These are phyloP conservation scores for Penicillium sp. DNA, from an alignment of 2,329 filamentous ascomycete species.

Conservation along the genomic window DNA sequence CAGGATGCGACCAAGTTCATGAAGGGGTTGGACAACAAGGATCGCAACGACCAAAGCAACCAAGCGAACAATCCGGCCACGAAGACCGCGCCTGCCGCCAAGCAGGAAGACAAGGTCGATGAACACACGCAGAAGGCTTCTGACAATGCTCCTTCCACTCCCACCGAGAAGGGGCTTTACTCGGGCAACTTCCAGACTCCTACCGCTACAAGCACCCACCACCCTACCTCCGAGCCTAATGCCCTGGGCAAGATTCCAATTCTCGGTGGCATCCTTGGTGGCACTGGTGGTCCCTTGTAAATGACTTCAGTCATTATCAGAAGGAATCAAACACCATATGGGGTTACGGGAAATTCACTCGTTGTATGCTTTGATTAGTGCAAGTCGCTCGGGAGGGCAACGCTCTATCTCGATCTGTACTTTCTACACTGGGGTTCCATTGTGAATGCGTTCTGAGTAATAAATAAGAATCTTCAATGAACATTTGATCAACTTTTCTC, in stretches of 20 bases:
- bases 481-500: not conserved
- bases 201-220: slow-evolving; percentile 14
- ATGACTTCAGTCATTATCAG: not conserved
- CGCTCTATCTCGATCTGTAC: not conserved
- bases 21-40: slow-evolving; percentile 14
- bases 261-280: slow-evolving; percentile 25
- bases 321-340: not conserved
- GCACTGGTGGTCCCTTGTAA: slow-evolving; percentile 18
- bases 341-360: not conserved
- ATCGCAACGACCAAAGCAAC: slow-evolving; percentile 12
- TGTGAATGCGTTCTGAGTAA: not conserved
- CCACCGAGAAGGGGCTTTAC: slow-evolving; percentile 18
- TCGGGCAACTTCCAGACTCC: slow-evolving; percentile 26
- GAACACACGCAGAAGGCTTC: not conserved
- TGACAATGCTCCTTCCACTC: not conserved
- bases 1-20: slow-evolving; percentile 23
- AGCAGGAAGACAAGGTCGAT: slow-evolving; percentile 4
- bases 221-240: slow-evolving; percentile 20
- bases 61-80: slow-evolving; percentile 1
- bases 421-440: not conserved
- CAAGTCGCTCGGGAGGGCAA: not conserved
- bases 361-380: not conserved
- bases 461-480: not conserved
- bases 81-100: not conserved
- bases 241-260: slow-evolving; percentile 25